A percentile compares a stretch with the other conserved stretches of the same genome.
These are phyloP conservation scores for Corchorus olitorius DNA, from an alignment of 345 rosid genomes.

Conservation along the genomic window DNA sequence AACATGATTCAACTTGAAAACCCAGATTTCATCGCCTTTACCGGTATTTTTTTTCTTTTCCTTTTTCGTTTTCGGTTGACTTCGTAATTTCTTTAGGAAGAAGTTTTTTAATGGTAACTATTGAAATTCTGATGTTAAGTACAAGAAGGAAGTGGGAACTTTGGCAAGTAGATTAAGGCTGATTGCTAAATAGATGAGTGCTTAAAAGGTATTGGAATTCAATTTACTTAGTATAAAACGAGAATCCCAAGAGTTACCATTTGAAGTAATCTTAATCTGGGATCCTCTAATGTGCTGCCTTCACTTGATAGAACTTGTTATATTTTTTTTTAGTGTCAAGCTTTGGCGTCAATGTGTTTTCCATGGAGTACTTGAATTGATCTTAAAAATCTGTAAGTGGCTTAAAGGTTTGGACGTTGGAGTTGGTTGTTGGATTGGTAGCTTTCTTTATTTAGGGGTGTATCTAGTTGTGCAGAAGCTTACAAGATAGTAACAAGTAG, in stretches of 20 bases:
- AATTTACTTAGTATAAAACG: background rate
- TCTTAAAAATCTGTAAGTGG: background rate
- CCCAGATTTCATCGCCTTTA: conserved; percentile 85
- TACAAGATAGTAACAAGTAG: background rate
- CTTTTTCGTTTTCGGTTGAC: background rate
- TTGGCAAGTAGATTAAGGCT: too few relatives aligned
- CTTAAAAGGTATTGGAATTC: background rate
- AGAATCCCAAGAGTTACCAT: background rate
- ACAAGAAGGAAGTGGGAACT: too few relatives aligned
- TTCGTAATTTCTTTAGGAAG: background rate
- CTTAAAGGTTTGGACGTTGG: background rate
- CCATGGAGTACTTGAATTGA: background rate
- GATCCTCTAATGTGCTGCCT: background rate
- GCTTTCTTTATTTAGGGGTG: background rate
- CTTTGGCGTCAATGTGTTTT: background rate
- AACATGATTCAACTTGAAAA: conserved; percentile 71
- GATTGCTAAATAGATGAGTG: too few relatives aligned
- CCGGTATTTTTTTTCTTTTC: conserved; percentile 43
- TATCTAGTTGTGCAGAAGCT: background rate
- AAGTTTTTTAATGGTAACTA: too few relatives aligned
- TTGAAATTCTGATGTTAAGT: too few relatives aligned
- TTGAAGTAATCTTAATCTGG: conserved; percentile 4
- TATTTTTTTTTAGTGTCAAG: background rate
- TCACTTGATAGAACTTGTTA: background rate
- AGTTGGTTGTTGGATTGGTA: background rate